Evolutionary conservation across 306 rosid genomes (phyloP).

Genomic region (Glycine latifolia): DNA sequence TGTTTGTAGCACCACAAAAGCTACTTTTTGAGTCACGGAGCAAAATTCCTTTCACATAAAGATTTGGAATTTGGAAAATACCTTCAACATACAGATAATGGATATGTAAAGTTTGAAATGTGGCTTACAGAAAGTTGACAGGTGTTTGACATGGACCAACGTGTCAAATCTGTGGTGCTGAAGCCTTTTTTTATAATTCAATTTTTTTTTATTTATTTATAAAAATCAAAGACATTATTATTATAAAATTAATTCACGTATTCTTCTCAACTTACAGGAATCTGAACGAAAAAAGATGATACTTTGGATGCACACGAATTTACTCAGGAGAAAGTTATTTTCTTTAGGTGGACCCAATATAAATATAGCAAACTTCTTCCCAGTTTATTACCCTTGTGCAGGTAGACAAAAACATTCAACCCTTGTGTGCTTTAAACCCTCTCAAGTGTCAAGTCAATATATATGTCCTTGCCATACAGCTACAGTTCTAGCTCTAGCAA

Average conservation of each 20-base stretch:
- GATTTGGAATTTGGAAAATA: slow-evolving; percentile 7
- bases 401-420: no score
- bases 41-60: not conserved
- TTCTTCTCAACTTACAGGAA: no score
- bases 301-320: not conserved
- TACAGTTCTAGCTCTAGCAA: not conserved
- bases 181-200: not conserved
- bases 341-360: not conserved
- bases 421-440: not conserved
- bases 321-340: not conserved
- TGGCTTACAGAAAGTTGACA: slow-evolving; percentile 25
- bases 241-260: no score
- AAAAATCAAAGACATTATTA: no score
- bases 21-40: slow-evolving; percentile 29
- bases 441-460: slow-evolving; percentile 23
- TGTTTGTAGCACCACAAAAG: not conserved
- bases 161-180: slow-evolving; percentile 52
- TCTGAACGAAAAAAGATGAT: not conserved
- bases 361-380: not conserved
- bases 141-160: slow-evolving; percentile 30
- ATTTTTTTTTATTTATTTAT: not conserved
- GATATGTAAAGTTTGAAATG: not conserved
- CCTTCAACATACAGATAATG: not conserved
- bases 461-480: not conserved
- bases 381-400: not conserved